These are phyloP conservation scores for Sclerotinia subarctica DNA, from an alignment of 2,329 filamentous ascomycete species.

Conservation along the genomic window DNA sequence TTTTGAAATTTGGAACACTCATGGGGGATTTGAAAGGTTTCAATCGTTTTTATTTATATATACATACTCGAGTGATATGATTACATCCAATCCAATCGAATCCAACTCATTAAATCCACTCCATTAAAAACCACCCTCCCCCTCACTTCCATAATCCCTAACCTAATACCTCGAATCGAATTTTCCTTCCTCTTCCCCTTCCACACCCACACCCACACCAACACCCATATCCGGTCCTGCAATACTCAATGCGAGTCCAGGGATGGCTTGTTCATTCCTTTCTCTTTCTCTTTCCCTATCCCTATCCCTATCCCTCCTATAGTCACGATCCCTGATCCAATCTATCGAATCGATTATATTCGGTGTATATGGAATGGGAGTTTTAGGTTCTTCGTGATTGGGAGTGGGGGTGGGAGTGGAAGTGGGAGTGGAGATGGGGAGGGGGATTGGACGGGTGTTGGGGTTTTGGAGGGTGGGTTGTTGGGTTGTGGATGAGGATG, in stretches of 20 bases:
- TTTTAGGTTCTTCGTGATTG: not conserved
- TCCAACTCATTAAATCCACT: not conserved
- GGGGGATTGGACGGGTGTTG: no score
- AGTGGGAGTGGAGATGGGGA: no score
- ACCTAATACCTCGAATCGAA: constrained; percentile 1
- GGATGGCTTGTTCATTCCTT: not conserved
- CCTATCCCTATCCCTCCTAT: not conserved
- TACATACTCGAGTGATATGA: no score
- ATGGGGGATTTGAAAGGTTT: not conserved
- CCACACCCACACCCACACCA: not conserved
- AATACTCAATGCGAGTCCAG: no score
- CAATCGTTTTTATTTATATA: not conserved
- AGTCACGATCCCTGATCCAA: not conserved
- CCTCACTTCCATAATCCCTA: not conserved
- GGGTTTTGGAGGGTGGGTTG: no score
- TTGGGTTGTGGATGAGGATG: no score
- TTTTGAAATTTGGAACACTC: no score
- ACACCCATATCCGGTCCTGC: not conserved
- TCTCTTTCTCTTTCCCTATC: not conserved
- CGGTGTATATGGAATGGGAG: not conserved
- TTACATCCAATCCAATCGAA: not conserved
- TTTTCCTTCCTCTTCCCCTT: not conserved
- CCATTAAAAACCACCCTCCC: not conserved
- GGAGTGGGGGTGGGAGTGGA: no score
- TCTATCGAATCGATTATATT: not conserved